Conservation (phyloP, 768 basidiomycete species). For the Lactarius sanguifluus region DNA sequence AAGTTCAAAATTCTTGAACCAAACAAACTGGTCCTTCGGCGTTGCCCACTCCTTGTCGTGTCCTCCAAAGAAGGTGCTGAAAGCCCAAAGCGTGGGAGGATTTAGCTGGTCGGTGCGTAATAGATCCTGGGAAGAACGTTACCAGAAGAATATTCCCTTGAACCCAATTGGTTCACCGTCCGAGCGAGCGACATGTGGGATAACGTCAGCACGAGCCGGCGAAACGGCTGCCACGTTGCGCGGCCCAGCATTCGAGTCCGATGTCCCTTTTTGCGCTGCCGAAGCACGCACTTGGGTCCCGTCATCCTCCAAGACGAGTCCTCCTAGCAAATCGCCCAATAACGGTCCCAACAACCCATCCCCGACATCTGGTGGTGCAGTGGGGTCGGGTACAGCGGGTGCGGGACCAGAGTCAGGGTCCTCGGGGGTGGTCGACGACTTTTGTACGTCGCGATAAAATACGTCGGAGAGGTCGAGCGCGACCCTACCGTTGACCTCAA, state of each 20-base stretch:
- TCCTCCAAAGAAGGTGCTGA: conserved; percentile 77
- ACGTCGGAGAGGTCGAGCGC: conserved; percentile 57
- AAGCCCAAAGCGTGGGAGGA: background rate
- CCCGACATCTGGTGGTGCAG: conserved; percentile 5
- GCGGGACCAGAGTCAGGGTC: conserved; percentile 30
- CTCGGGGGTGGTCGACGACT: background rate
- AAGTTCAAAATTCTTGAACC: conserved; percentile 72
- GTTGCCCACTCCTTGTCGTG: conserved; percentile 66
- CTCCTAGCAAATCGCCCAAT: conserved; percentile 3
- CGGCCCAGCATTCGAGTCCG: background rate
- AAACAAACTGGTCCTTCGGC: conserved; percentile 70
- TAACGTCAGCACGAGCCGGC: background rate
- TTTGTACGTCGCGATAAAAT: conserved; percentile 50
- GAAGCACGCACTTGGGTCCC: background rate
- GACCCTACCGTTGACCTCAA: conserved; percentile 61
- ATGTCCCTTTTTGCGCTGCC: background rate
- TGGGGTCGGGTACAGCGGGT: conserved; percentile 11
- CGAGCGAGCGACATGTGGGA: conserved; percentile 6
- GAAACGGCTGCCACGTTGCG: background rate
- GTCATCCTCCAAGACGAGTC: background rate
- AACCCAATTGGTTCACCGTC: conserved; percentile 38
- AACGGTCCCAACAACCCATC: background rate
- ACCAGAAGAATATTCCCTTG: conserved; percentile 75
- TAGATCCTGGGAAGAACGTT: background rate
- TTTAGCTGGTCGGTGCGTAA: background rate